Evolutionary conservation across 495 filamentous ascomycete species (phyloP).

Genomic region (Bacidia rubella): DNA sequence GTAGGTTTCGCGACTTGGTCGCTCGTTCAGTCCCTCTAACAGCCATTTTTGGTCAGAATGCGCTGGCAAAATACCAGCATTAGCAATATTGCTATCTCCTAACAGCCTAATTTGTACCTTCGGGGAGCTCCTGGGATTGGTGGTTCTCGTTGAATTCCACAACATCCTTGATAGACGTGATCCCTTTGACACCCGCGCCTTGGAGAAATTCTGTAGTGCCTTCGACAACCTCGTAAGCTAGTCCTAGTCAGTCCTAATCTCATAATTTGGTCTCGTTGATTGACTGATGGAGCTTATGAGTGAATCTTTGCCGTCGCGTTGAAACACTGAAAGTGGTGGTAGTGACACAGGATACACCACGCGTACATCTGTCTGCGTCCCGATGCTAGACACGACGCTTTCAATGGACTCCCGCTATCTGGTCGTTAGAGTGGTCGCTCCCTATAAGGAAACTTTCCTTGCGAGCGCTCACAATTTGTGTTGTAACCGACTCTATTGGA

Average conservation of each 20-base stretch:
- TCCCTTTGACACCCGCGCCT: slow-evolving; percentile 5
- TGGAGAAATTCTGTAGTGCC: slow-evolving; percentile 14
- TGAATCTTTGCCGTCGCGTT: neutral
- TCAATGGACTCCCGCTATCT: too few relatives aligned
- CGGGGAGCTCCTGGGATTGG: slow-evolving; percentile 16
- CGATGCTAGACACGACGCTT: slow-evolving; percentile 7
- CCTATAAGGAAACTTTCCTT: too few relatives aligned
- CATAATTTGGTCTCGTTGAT: neutral
- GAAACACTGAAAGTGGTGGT: neutral
- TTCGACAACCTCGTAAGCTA: slow-evolving; percentile 10
- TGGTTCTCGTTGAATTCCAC: slow-evolving; percentile 20
- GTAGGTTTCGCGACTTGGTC: slow-evolving; percentile 9
- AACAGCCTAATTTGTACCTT: slow-evolving; percentile 10
- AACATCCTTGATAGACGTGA: slow-evolving; percentile 14
- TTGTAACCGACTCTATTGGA: slow-evolving; percentile 10
- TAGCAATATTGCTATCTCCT: neutral
- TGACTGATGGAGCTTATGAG: too few relatives aligned
- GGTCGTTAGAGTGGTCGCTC: too few relatives aligned
- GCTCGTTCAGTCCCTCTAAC: slow-evolving; percentile 15
- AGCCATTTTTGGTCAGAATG: slow-evolving; percentile 18
- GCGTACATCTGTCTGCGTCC: slow-evolving; percentile 18
- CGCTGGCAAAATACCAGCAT: slow-evolving; percentile 1
- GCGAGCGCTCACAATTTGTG: slow-evolving; percentile 19
- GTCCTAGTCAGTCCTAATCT: neutral
- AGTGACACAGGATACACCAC: slow-evolving; percentile 8